Evolutionary conservation across 75 land plant species (phyloP).

Genomic region (Pinus tabuliformis): DNA sequence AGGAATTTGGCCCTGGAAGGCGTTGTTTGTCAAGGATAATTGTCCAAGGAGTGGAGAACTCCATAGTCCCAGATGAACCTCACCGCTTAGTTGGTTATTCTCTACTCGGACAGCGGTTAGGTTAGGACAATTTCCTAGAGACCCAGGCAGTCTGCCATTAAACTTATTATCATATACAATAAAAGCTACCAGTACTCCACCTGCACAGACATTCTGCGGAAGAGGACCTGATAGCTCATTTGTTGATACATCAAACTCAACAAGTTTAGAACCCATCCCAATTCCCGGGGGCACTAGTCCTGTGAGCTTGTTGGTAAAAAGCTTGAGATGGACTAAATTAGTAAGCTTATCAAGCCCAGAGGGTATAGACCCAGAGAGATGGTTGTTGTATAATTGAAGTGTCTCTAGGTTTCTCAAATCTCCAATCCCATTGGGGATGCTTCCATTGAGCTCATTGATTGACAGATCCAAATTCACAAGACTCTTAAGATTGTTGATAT

Average conservation of each 20-base stretch:
- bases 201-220: conserved; percentile 34
- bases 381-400: conserved; percentile 22
- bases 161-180: conserved; percentile 40
- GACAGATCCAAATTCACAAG: conserved; percentile 16
- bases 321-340: conserved; percentile 14
- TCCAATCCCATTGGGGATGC: conserved; percentile 37
- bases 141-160: conserved; percentile 32
- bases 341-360: conserved; percentile 22
- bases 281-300: conserved; percentile 38
- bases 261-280: conserved; percentile 19
- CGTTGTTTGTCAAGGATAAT: conserved; percentile 33
- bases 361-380: conserved; percentile 43
- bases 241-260: conserved; percentile 29
- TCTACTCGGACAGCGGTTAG: conserved; percentile 16
- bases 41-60: conserved; percentile 16
- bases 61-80: conserved; percentile 31
- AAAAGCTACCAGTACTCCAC: conserved; percentile 13
- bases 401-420: conserved; percentile 16
- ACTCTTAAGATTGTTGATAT: conserved; percentile 15
- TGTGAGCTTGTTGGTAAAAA: conserved; percentile 25
- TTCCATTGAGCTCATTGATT: conserved; percentile 18
- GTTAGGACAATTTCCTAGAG: conserved; percentile 21
- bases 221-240: conserved; percentile 42
- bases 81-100: conserved; percentile 27
- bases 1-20: conserved; percentile 54